Evolutionary conservation across 2,329 filamentous ascomycete species (phyloP), one percentile per base, ranked within the genome.

Genomic region (Juglanconis oblonga): DNA sequence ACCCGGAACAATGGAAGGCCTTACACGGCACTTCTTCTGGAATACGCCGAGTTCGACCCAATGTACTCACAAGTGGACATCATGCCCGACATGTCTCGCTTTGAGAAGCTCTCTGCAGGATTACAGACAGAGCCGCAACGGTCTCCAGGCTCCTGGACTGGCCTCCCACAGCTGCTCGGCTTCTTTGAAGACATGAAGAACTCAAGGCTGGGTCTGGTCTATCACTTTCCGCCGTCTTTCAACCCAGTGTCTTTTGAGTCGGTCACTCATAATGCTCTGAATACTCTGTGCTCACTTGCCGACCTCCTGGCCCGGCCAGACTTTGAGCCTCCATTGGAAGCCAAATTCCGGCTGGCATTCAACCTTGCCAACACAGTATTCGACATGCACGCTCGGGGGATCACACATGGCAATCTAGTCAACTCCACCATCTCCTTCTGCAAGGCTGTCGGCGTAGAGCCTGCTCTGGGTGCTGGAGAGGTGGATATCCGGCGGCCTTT

Each of bases 101-200:
- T 88, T 62, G 86, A 88, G 70, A 86, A 82, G 67, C 74, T 88
- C 13, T 86, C 82, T 13, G 76, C 82, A 4, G 84, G 81, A 0
- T 75, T 88, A 11, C 85, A 81, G 67, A 77, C 79, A 29, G 80
- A 82, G 57, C 77, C 81, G 0, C 81, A 81, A 49, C 76, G 79
- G 24, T 77, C 79, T 1, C 79, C 75, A 5, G 79, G 75, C 31
- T 81, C 87, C 2, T 89, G 81, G 79, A 87, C 82, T 69, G 79
- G 90, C 64, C 68, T 87, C 9, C 83, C 86, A 14, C 79, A 82
- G 29, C 75, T 89, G 49, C 73, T 88, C 11, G 86, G 84, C 2
- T 93, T 91, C 68, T 92, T 91, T 67, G 89, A 93, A 69, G 90
- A 93, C 67, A 80, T 88, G 56, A 82, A 85, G 17, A 79, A 84